Conservation (phyloP, 768 basidiomycete genomes). For the Hydnomerulius pinastri region DNA sequence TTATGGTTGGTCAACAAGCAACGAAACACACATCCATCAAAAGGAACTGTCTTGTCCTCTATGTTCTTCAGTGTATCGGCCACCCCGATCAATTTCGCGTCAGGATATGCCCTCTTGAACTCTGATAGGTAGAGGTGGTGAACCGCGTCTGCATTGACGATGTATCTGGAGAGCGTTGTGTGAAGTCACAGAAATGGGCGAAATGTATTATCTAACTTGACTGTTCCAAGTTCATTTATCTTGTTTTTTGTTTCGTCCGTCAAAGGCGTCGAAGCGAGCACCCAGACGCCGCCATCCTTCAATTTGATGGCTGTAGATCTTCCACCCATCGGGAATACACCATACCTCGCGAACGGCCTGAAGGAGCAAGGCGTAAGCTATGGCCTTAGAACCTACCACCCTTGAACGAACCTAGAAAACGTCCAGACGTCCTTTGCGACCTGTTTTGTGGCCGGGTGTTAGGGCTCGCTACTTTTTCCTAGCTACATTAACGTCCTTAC, state of each 20-base stretch:
- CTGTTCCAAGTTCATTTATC: slow-evolving; percentile 64
- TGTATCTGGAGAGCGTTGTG: slow-evolving; percentile 42
- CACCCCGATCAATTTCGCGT: slow-evolving; percentile 72
- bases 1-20: not conserved
- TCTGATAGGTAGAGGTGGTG: slow-evolving; percentile 65
- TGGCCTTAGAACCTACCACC: not conserved
- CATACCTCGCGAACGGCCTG: slow-evolving; percentile 69
- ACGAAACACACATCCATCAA: slow-evolving; percentile 61
- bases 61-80: slow-evolving; percentile 53
- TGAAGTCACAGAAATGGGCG: not conserved
- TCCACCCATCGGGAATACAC: slow-evolving; percentile 75
- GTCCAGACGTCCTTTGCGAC: slow-evolving; percentile 59
- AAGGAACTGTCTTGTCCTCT: slow-evolving; percentile 50
- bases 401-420: slow-evolving; percentile 54
- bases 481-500: slow-evolving; percentile 22
- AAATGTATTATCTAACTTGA: slow-evolving; percentile 45
- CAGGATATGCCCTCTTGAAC: slow-evolving; percentile 69
- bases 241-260: slow-evolving; percentile 63
- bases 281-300: slow-evolving; percentile 68
- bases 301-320: slow-evolving; percentile 81
- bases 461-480: too few relatives aligned
- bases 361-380: slow-evolving; percentile 8
- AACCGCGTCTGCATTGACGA: slow-evolving; percentile 57
- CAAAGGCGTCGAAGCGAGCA: slow-evolving; percentile 80
- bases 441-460: slow-evolving; percentile 27